These are phyloP conservation scores for Ogataea dorogensis DNA, from an alignment of 805 yeast species.

Conservation along the genomic window DNA sequence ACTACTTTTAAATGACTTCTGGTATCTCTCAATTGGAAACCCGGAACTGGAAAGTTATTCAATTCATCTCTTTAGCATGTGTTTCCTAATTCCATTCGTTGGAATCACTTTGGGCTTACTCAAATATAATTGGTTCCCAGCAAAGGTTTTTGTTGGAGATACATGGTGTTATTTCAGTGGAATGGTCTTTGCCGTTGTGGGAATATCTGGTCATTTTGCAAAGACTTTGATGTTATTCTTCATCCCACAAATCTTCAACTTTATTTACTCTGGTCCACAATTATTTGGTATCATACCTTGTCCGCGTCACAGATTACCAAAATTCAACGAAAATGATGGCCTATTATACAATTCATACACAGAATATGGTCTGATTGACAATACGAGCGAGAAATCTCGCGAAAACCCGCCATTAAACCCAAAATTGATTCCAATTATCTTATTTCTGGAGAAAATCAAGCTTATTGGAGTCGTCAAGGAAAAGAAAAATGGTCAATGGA, in stretches of 20 bases:
- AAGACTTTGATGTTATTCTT: conserved; percentile 85
- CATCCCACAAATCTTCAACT: conserved; percentile 88
- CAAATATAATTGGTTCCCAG: conserved; percentile 86
- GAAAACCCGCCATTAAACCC: conserved; percentile 25
- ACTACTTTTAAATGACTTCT: conserved; percentile 70
- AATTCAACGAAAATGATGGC: conserved; percentile 64
- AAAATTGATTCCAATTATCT: conserved; percentile 37
- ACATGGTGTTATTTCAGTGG: conserved; percentile 98
- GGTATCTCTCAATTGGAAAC: conserved; percentile 47
- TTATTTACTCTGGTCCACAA: conserved; percentile 90
- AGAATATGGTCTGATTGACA: conserved; percentile 31
- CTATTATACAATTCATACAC: conserved; percentile 72
- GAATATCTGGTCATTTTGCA: conserved; percentile 93
- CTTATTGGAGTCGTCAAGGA: conserved; percentile 46
- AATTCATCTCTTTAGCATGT: conserved; percentile 78
- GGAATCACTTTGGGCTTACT: conserved; percentile 80
- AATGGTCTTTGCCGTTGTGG: conserved; percentile 97
- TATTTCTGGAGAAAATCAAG: conserved; percentile 44
- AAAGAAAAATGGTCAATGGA: conserved; percentile 24
- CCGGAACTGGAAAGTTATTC: conserved; percentile 61
- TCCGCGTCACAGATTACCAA: conserved; percentile 93
- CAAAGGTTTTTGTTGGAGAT: conserved; percentile 94
- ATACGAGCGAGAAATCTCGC: conserved; percentile 4
- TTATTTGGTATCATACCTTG: conserved; percentile 83
- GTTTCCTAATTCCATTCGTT: conserved; percentile 78